phyloP scores from a whole-genome alignment of 495 filamentous ascomycete species.

The Schizothecium vesticola region DNA sequence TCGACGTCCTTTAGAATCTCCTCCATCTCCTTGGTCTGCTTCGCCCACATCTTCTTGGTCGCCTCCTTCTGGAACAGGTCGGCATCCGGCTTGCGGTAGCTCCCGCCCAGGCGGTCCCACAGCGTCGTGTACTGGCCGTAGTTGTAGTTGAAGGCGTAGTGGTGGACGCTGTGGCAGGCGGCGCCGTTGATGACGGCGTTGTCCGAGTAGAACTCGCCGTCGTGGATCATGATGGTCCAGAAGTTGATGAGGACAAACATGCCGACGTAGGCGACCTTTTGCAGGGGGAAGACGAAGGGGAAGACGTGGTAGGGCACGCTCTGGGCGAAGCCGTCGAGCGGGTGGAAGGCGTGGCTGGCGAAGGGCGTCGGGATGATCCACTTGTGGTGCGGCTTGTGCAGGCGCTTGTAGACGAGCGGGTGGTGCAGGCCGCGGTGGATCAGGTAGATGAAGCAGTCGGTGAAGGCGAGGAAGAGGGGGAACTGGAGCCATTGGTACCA shows the following conservation, averaged over 20 bases:
- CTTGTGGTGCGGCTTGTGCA: slow-evolving; percentile 98
- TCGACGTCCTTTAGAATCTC: slow-evolving; percentile 76
- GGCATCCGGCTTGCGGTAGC: slow-evolving; percentile 81
- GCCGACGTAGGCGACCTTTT: slow-evolving; percentile 81
- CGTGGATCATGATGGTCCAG: slow-evolving; percentile 97
- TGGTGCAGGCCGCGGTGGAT: slow-evolving; percentile 90
- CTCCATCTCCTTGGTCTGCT: slow-evolving; percentile 84
- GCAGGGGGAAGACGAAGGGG: slow-evolving; percentile 87
- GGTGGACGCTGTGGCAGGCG: slow-evolving; percentile 77
- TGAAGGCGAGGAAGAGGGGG: slow-evolving; percentile 87
- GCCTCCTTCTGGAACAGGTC: slow-evolving; percentile 82
- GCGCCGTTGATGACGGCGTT: slow-evolving; percentile 88
- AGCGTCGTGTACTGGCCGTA: slow-evolving; percentile 95
- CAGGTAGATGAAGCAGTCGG: slow-evolving; percentile 90
- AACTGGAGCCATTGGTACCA: slow-evolving; percentile 84
- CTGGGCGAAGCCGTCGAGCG: slow-evolving; percentile 88
- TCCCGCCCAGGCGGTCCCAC: slow-evolving; percentile 87
- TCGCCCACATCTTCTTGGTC: slow-evolving; percentile 72
- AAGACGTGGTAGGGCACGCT: slow-evolving; percentile 90
- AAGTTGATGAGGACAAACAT: slow-evolving; percentile 92
- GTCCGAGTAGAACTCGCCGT: slow-evolving; percentile 91
- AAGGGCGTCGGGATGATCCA: slow-evolving; percentile 99
- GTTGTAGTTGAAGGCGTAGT: slow-evolving; percentile 98
- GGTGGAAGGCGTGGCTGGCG: slow-evolving; percentile 92
- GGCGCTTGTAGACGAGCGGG: slow-evolving; percentile 71